Evolutionary conservation across 129 eudicot genomes (phyloP).

Genomic region (Logfia minima): DNA sequence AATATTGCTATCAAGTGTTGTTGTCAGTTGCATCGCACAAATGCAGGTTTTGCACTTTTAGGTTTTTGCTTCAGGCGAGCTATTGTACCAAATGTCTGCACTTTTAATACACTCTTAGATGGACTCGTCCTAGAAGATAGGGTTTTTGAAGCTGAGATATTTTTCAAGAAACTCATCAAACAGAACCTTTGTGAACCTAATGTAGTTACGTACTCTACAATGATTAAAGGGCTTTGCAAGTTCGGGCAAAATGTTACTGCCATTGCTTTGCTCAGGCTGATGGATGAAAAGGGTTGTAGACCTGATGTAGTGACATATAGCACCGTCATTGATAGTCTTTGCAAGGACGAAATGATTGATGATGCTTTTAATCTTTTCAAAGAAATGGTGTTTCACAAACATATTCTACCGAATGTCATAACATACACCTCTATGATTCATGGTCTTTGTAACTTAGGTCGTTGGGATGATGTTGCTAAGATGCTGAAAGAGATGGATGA

Average conservation of each 20-base stretch:
- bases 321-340: too few relatives aligned
- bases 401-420: too few relatives aligned
- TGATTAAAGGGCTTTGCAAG: background rate
- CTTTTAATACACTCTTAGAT: background rate
- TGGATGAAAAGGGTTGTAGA: too few relatives aligned
- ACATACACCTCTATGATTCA: too few relatives aligned
- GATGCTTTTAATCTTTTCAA: background rate
- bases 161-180: background rate
- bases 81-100: background rate
- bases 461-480: too few relatives aligned
- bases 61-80: background rate
- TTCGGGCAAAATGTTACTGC: background rate
- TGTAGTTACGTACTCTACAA: background rate
- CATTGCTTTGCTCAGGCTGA: too few relatives aligned
- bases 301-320: too few relatives aligned
- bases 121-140: background rate
- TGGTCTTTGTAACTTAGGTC: too few relatives aligned
- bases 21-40: background rate
- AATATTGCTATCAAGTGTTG: background rate
- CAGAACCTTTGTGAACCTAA: background rate
- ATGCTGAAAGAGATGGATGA: too few relatives aligned
- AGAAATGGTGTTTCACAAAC: too few relatives aligned
- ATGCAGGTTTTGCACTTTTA: background rate
- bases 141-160: background rate
- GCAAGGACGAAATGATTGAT: too few relatives aligned